Evolutionary conservation across 306 rosid species (phyloP), one percentile per base, ranked within the genome.

Genomic region (Leucaena leucocephala): DNA sequence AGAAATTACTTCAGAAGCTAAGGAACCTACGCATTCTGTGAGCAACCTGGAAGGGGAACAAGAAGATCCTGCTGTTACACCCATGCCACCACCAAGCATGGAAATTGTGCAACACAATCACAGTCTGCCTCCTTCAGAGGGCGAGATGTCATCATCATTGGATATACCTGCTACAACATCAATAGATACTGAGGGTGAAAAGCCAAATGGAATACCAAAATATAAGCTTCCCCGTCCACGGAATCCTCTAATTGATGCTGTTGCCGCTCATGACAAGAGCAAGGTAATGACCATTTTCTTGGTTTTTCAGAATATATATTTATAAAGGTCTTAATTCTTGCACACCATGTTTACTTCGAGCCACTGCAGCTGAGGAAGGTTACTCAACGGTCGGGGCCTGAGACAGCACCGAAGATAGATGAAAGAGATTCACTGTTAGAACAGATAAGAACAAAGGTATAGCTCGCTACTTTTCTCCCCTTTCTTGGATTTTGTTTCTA

Each of bases 391-490:
- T 85, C 85, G 84, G 79, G 89, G 83, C 93, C 97, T 79, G 83
- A 86, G 82, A 80, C 80, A 46, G 90, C 69, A 68, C 90, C 89
- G 22, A 88, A 89, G 84, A 77, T 54, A 57, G 96, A 91, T 68
- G 97, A 96, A 89, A 85, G 99, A 89, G 96, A 89, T 88, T 89
- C 93, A 1, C 82, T 89, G 59, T 87, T 93, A 74, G 91, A 92
- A 59, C 98, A 96, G 91, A 96, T 93, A 82, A 85, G 98, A 82
- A 86, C 99, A 35, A 96, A 91, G 99, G 99, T 96, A 75, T 92
- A 81, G 40, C 67, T 48, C 72, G 68, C 67, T 2, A 8, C 72
- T 83, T 78, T 46, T 76, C 22, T 82, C 33, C 44, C 61, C 22
- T 7, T 36, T 61, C 68, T 50, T 19, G 16, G 17, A 81, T 78